Evolutionary conservation across 768 basidiomycete genomes (phyloP), one percentile per base, ranked within the genome.

Genomic region (Lentinula guzmanii): DNA sequence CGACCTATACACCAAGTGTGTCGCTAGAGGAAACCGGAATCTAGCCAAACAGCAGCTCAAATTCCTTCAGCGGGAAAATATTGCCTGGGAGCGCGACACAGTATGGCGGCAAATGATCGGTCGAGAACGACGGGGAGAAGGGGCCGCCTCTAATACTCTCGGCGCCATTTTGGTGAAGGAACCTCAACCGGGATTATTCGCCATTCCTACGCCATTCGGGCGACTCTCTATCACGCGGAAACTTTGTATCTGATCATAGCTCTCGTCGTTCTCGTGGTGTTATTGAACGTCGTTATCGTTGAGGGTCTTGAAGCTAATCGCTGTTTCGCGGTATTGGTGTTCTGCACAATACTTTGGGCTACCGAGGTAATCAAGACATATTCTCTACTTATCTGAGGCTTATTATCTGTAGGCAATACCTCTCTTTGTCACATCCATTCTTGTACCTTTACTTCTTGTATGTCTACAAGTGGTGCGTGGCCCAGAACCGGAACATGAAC

Each of bases 41-140:
- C 70, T 82, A 16, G 95, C 95, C 0, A 81, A 85, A 46, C 86
- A 91, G 65, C 91, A 96, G 70, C 83, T 99, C 50, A 86, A 86
- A 64, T 79, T 93, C 15, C 86, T 95, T 70, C 87, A 95, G 61
- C 86, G 93, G 18, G 95, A 98, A 73, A 90, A 93, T 70, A 90
- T 96, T 64, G 95, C 96, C 3, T 96, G 95, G 87, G 96, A 98
- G 69, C 85, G 97, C 35, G 95, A 98, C 69, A 99, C 97, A 1
- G 89, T 98, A 11, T 99, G 97, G 97, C 82, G 93, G 28, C 89
- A 93, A 72, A 95, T 97, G 94, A 90, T 97, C 62, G 88, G 86
- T 2, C 83, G 85, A 43, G 90, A 92, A 66, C 82, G 92, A 33
- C 81, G 85, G 4, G 90, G 92, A 16, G 84, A 86, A 66, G 65